A percentile compares a stretch with the other conserved stretches of the same genome.
Evolutionary conservation across 371 early-diverging fungal genomes (phyloP).

Genomic region (Parasitella parasitica): DNA sequence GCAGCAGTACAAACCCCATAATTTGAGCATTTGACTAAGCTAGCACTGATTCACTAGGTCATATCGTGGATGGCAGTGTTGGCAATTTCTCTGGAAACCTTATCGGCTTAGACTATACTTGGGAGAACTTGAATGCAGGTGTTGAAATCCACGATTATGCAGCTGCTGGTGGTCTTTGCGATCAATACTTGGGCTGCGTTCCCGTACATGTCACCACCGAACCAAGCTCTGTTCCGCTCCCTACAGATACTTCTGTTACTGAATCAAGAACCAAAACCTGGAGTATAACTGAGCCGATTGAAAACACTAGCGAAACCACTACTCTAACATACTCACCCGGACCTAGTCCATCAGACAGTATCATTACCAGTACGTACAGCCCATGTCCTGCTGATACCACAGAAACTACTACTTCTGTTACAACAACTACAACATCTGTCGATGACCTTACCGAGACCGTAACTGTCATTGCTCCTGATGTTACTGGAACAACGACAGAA

Average conservation of each 20-base stretch:
- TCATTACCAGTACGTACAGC: neutral
- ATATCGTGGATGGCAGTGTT: constrained; percentile 5
- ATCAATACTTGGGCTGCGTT: neutral
- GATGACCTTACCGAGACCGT: neutral
- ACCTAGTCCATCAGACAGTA: neutral
- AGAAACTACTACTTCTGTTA: neutral
- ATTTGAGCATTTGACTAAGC: too few species aligned
- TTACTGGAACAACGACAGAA: neutral
- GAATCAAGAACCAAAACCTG: neutral
- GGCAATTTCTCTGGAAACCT: constrained; percentile 1
- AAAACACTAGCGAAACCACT: neutral
- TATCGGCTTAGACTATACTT: constrained; percentile 1
- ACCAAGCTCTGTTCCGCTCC: neutral
- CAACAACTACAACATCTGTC: neutral
- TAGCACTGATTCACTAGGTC: neutral
- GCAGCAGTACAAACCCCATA: too few species aligned
- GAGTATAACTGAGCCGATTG: neutral
- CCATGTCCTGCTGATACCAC: neutral
- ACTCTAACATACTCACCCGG: neutral
- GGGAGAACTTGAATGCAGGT: neutral
- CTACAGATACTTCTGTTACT: neutral
- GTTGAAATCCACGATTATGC: constrained; percentile 1
- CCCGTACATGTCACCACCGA: neutral
- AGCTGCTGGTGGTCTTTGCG: constrained; percentile 1
- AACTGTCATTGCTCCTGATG: neutral